These are phyloP conservation scores for Nitzschia sp. DNA, from an alignment of 108 stramenopile species.

Conservation along the genomic window DNA sequence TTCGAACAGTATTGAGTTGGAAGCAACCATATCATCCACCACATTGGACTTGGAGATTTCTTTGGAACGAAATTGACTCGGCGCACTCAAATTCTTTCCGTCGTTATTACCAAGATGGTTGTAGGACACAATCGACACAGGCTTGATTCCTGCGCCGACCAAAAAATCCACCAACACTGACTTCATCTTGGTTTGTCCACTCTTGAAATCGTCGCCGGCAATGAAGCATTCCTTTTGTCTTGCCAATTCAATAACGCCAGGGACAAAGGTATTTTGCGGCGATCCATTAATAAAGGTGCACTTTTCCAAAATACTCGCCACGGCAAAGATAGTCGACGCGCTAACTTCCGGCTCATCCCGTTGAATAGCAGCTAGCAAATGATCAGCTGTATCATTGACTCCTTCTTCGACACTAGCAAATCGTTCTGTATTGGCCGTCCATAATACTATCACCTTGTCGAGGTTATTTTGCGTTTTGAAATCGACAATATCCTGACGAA, in stretches of 20 bases:
- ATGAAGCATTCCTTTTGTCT: constrained; percentile 84
- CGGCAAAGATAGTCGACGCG: constrained; percentile 95
- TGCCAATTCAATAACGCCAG: constrained; percentile 94
- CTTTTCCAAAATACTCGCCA: constrained; percentile 95
- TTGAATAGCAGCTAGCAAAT: constrained; percentile 85
- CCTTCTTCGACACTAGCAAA: constrained; percentile 93
- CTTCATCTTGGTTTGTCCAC: constrained; percentile 99
- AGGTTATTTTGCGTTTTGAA: constrained; percentile 87
- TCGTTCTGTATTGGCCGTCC: constrained; percentile 99
- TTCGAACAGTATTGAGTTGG: constrained; percentile 93
- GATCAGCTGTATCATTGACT: constrained; percentile 93
- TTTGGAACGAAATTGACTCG: constrained; percentile 97
- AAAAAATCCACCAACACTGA: constrained; percentile 96
- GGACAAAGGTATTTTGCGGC: constrained; percentile 99
- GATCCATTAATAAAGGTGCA: constrained; percentile 98
- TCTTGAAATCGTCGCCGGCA: constrained; percentile 99
- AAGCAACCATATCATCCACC: constrained; percentile 98
- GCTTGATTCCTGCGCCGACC: constrained; percentile 97
- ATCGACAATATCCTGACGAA: constrained; percentile 91
- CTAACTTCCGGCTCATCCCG: constrained; percentile 90
- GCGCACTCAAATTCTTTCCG: constrained; percentile 95
- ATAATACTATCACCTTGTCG: constrained; percentile 94
- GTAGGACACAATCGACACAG: constrained; percentile 96
- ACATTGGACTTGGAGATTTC: constrained; percentile 99
- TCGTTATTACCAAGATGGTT: constrained; percentile 99